phyloP scores from a whole-genome alignment of 2,329 filamentous ascomycete genomes.

The Arthroderma sp. region DNA sequence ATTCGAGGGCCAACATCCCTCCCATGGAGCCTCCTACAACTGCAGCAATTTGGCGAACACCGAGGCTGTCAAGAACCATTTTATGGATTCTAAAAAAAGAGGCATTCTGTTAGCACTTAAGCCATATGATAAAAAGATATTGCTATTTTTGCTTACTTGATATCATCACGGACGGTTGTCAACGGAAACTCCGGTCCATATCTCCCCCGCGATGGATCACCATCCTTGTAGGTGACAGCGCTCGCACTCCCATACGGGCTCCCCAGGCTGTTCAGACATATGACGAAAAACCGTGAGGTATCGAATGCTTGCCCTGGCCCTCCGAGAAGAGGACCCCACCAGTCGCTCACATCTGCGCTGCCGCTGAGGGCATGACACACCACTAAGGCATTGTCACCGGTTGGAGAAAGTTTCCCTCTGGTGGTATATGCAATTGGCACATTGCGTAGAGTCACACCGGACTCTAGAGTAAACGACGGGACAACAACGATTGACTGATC shows the following conservation, averaged over 20 bases:
- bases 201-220: slow-evolving; percentile 55
- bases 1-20: slow-evolving; percentile 45
- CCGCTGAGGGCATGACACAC: slow-evolving; percentile 45
- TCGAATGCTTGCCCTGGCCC: slow-evolving; percentile 42
- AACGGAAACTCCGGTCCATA: slow-evolving; percentile 96
- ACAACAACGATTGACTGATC: slow-evolving; percentile 79
- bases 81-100: slow-evolving; percentile 35
- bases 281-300: slow-evolving; percentile 39
- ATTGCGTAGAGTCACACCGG: slow-evolving; percentile 70
- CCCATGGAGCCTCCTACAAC: slow-evolving; percentile 47
- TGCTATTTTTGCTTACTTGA: slow-evolving; percentile 51
- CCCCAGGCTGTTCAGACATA: slow-evolving; percentile 42
- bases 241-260: slow-evolving; percentile 44
- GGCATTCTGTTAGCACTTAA: slow-evolving; percentile 6
- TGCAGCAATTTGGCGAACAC: slow-evolving; percentile 40
- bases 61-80: slow-evolving; percentile 40
- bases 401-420: slow-evolving; percentile 43
- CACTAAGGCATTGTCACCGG: slow-evolving; percentile 49
- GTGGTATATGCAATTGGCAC: slow-evolving; percentile 53
- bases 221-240: slow-evolving; percentile 64
- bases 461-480: slow-evolving; percentile 84
- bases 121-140: not conserved
- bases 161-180: slow-evolving; percentile 90
- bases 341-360: slow-evolving; percentile 42
- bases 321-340: slow-evolving; percentile 44